Base-by-base conservation (phyloP, 257 asterid genomes). In the Parsonsia alboflavescens region DNA sequence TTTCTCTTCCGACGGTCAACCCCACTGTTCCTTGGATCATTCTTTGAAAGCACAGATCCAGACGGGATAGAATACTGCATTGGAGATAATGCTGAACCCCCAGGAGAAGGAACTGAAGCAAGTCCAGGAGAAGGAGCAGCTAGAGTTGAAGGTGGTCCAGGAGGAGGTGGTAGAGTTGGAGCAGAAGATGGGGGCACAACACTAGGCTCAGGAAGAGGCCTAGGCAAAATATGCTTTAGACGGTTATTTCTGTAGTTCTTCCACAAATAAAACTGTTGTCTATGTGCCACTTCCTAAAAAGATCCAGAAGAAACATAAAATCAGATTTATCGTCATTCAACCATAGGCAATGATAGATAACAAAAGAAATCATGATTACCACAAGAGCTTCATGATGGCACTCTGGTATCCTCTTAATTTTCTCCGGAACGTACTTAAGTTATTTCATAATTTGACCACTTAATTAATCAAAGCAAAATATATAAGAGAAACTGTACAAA, bases 261-360 rank as follows among this genome's bases (percentile, higher is more conserved):
- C 99, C 99, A 95, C 59, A 83, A 90, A 82, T 87, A 89, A 80
- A 95, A 95, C 74, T 95, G 97, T 78, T 95, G 98, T 83, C 97
- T 87, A 71, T 95, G 99, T 24, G 99, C 96, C 89, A 95, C 68
- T 85, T 92, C 98, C 98, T 95, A 80, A 73, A 85, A 75, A 41
- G 17, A 36, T 70, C 68, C 65, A 46, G 63, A 21, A 59, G 30
- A 8, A 17, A 39, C 67, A 67, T 58, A 33, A 62, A 26, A 58
- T 22, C 71, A 42, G 24, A 5, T 45, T 30, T 36, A 45, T 9
- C 46, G 12, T 46, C 39, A 33, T 28, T 30, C 26, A 36, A 4
- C 15, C 45, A 24, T 30, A 50, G 28, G 33, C 7, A 66, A 39
- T 39, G 2, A 45, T 46, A n/a, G 3, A 33, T 13, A 1, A 21